phyloP scores from a whole-genome alignment of 2,329 filamentous ascomycete genomes.

The Myriosclerotinia duriaeana region DNA sequence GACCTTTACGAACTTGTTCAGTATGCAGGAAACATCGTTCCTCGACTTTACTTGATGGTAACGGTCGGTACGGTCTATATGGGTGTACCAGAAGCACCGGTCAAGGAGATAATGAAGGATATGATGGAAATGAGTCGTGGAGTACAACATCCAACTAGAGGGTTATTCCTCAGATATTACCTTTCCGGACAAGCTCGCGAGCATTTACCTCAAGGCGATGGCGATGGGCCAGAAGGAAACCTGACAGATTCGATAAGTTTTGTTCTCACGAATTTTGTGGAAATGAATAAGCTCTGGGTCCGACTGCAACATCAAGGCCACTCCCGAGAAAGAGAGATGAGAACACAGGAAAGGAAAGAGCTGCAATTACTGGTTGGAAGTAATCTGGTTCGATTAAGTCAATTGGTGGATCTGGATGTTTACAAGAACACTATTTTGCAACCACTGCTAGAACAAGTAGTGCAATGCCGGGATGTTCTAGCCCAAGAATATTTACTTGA shows the following conservation, averaged over 20 bases:
- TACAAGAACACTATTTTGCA: constrained; percentile 90
- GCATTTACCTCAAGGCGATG: constrained; percentile 73
- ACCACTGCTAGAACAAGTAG: constrained; percentile 90
- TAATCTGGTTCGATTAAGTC: constrained; percentile 91
- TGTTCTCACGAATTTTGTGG: constrained; percentile 96
- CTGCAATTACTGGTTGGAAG: constrained; percentile 93
- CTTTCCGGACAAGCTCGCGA: constrained; percentile 93
- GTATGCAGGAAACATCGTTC: constrained; percentile 97
- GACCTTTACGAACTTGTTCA: constrained; percentile 97
- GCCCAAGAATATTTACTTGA: constrained; percentile 97
- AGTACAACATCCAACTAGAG: constrained; percentile 93
- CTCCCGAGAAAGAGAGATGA: constrained; percentile 87
- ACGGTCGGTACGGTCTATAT: constrained; percentile 99
- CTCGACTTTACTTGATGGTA: constrained; percentile 96
- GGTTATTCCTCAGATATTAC: constrained; percentile 93
- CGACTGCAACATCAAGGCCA: constrained; percentile 96
- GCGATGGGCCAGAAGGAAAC: constrained; percentile 92
- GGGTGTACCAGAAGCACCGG: constrained; percentile 94
- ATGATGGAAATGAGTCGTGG: constrained; percentile 99
- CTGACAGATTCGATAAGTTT: constrained; percentile 98
- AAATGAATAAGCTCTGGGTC: constrained; percentile 99
- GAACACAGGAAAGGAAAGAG: constrained; percentile 92
- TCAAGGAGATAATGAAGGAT: constrained; percentile 99
- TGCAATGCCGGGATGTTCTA: constrained; percentile 94
- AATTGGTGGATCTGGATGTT: constrained; percentile 89